Evolutionary conservation across 352 stramenopile species (phyloP), one percentile per base, ranked within the genome.

Genomic region (Phytophthora sp.): DNA sequence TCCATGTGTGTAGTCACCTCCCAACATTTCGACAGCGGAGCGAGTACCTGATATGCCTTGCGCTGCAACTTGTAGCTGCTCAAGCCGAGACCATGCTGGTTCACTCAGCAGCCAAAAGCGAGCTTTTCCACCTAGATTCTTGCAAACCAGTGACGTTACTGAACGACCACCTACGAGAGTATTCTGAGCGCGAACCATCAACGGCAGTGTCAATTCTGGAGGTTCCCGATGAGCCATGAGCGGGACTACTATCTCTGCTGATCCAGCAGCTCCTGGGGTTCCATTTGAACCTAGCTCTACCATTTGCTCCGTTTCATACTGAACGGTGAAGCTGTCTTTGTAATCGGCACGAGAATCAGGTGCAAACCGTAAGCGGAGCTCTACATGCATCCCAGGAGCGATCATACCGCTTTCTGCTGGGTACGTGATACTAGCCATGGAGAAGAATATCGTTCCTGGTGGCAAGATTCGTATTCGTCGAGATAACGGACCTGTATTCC

Each of bases 331-430:
- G 10, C 34, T 41, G 67, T 95, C 86, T 38, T 81, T 83, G 52
- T 92, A 93, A 59, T 93, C 81, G 32, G 79, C 82, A 9, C 84
- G 79, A 11, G 86, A 93, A 66, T 95, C 80, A 0, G 86, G 84
- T 0, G 73, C 63, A 57, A 95, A 95, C 4, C 80, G 77, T 23
- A 94, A 26, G 3, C 50, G 66, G 13, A 94, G 42, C 34, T 83
- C 58, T 4, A 91, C 76, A 52, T 84, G 72, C 82, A 94, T 87
- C 3, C 86, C 86, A 1, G 86, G 86, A 11, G 86, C 84, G 5
- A 94, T 56, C 30, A 93, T 68, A 0, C 82, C 84, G 26, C 66
- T 89, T 2, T 72, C 55, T 31, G 82, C 72, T 0, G 82, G 86
- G 34, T 82, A 94, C 4, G 54, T 26, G 17, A 94, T 50, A 21